Evolutionary conservation across 1,139 yeast genomes (phyloP).

Genomic region (Kodamaea fungicola): DNA sequence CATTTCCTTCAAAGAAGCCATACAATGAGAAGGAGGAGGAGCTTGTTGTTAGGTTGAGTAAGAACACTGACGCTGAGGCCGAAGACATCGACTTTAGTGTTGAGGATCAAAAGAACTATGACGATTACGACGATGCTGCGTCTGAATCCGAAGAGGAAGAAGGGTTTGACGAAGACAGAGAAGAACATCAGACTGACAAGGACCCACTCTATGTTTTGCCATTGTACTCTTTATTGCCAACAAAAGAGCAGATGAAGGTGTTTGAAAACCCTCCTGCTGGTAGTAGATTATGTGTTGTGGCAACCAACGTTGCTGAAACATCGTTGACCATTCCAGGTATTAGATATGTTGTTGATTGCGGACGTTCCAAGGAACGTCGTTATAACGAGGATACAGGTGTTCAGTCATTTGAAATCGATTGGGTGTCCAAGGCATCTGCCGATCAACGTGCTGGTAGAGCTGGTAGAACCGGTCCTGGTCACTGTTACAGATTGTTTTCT

Average conservation of each 20-base stretch:
- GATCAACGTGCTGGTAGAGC: constrained; percentile 98
- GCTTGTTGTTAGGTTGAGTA: constrained; percentile 49
- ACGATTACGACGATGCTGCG: constrained; percentile 32
- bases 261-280: constrained; percentile 84
- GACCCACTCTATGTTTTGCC: constrained; percentile 92
- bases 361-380: constrained; percentile 85
- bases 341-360: constrained; percentile 92
- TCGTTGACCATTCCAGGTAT: constrained; percentile 96
- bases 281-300: constrained; percentile 83
- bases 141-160: constrained; percentile 69
- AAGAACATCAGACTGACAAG: constrained; percentile 68
- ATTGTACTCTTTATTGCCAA: constrained; percentile 85
- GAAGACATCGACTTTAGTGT: constrained; percentile 87
- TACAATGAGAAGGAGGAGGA: constrained; percentile 22
- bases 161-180: constrained; percentile 82
- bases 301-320: constrained; percentile 98
- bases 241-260: constrained; percentile 91
- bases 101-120: constrained; percentile 30
- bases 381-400: constrained; percentile 84
- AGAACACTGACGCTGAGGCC: constrained; percentile 71
- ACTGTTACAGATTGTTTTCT: constrained; percentile 86
- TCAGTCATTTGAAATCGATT: constrained; percentile 85
- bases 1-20: constrained; percentile 33
- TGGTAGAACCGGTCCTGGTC: constrained; percentile 99
- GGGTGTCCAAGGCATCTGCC: constrained; percentile 96